These are phyloP conservation scores for rapeseed (Brassica napus) DNA, from an alignment of 345 rosid genomes.

Conservation along the genomic window DNA sequence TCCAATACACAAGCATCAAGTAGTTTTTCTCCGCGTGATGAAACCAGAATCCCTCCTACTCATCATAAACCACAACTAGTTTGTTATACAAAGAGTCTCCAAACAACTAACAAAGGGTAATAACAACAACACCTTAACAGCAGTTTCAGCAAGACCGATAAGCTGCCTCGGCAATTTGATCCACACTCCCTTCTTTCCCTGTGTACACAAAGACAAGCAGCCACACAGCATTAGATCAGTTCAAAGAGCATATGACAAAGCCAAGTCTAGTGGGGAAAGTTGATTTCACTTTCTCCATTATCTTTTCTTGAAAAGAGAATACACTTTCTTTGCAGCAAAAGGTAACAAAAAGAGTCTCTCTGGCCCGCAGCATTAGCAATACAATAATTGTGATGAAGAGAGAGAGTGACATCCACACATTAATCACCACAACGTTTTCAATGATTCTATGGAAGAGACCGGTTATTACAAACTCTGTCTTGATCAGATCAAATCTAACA, in stretches of 20 bases:
- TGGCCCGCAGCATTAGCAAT: slow-evolving; percentile 25
- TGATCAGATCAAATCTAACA: slow-evolving; percentile 8
- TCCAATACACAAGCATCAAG: slow-evolving; percentile 87
- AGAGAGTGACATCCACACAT: slow-evolving; percentile 4
- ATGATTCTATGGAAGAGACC: neutral
- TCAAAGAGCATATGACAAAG: no score
- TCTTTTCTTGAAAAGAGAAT: neutral
- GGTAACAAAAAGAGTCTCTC: neutral
- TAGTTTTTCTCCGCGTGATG: slow-evolving; percentile 89
- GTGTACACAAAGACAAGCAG: slow-evolving; percentile 5
- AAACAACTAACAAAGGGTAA: neutral
- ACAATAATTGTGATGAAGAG: slow-evolving; percentile 8
- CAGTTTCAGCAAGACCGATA: slow-evolving; percentile 67
- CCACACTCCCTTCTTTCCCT: slow-evolving; percentile 93
- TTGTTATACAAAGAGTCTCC: neutral
- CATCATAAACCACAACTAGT: slow-evolving; percentile 11
- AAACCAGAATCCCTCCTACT: slow-evolving; percentile 86
- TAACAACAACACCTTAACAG: slow-evolving; percentile 64
- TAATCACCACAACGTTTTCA: neutral
- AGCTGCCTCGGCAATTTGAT: slow-evolving; percentile 73
- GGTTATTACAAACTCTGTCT: neutral
- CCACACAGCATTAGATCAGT: no score
- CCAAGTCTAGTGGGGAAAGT: neutral
- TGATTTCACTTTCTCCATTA: slow-evolving; percentile 3
- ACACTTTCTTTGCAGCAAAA: slow-evolving; percentile 8